These are phyloP conservation scores for Trametes punicea DNA, from an alignment of 768 basidiomycete genomes.

Conservation along the genomic window DNA sequence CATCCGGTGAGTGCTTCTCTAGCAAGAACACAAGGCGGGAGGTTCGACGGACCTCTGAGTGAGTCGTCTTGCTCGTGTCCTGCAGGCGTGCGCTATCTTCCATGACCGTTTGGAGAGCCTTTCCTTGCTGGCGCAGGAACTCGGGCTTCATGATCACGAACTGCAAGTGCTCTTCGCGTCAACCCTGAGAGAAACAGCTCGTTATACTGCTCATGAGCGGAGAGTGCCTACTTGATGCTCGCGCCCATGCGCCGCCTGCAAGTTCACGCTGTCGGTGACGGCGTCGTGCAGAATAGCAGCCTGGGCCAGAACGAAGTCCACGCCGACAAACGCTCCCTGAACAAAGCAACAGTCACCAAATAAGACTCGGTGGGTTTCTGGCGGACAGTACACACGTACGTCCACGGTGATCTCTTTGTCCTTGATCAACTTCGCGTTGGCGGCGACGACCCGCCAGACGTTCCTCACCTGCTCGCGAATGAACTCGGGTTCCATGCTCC, in stretches of 20 bases:
- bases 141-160: slow-evolving; percentile 1
- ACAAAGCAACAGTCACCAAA: too few species aligned
- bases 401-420: neutral
- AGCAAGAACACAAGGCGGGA: neutral
- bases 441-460: neutral
- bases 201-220: neutral
- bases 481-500: slow-evolving; percentile 1
- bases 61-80: neutral
- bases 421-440: slow-evolving; percentile 3
- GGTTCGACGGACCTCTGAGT: neutral
- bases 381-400: neutral
- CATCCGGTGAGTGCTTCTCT: neutral
- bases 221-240: neutral
- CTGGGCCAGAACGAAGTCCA: neutral
- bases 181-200: neutral
- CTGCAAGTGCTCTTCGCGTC: neutral
- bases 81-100: neutral
- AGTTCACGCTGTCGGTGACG: neutral
- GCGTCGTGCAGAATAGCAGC: neutral
- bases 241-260: neutral
- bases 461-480: slow-evolving; percentile 5
- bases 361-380: neutral
- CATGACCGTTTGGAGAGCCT: neutral
- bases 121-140: slow-evolving; percentile 2
- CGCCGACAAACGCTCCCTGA: slow-evolving; percentile 1